phyloP scores from a whole-genome alignment of 2,329 filamentous ascomycete species.

The Alternaria triticimaculans region DNA sequence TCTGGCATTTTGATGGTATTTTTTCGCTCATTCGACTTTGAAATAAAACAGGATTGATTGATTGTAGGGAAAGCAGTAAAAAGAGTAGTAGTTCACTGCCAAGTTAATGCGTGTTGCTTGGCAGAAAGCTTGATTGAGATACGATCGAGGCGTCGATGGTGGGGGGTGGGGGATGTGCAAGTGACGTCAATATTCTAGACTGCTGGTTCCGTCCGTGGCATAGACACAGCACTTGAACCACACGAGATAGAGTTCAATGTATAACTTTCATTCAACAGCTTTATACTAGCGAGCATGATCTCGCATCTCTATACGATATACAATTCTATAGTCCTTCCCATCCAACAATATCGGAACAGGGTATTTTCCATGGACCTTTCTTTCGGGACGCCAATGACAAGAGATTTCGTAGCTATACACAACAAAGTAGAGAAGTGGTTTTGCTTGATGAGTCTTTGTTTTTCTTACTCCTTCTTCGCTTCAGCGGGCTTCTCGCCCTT shows the following conservation, averaged over 20 bases:
- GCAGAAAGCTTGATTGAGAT: not conserved
- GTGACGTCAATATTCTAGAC: constrained; percentile 5
- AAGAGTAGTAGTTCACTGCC: constrained; percentile 4
- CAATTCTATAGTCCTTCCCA: constrained; percentile 17
- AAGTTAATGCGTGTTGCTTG: constrained; percentile 1
- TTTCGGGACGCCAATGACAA: constrained; percentile 8
- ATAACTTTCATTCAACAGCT: not conserved
- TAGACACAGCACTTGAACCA: no score
- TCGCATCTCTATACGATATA: constrained; percentile 7
- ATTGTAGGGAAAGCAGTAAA: not conserved
- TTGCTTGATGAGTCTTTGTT: not conserved
- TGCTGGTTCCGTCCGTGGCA: no score
- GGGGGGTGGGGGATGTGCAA: no score
- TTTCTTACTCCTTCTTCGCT: constrained; percentile 20
- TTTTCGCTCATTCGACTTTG: not conserved
- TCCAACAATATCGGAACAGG: constrained; percentile 9
- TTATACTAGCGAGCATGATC: not conserved
- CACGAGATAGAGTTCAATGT: not conserved
- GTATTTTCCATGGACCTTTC: constrained; percentile 25
- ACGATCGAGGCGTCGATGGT: no score
- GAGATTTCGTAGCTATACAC: constrained; percentile 25
- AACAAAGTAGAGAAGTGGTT: constrained; percentile 20
- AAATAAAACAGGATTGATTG: no score
- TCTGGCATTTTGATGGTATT: constrained; percentile 12
- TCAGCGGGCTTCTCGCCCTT: constrained; percentile 25